Evolutionary conservation across 768 basidiomycete genomes (phyloP).

Genomic region (Termitomyces sp.): DNA sequence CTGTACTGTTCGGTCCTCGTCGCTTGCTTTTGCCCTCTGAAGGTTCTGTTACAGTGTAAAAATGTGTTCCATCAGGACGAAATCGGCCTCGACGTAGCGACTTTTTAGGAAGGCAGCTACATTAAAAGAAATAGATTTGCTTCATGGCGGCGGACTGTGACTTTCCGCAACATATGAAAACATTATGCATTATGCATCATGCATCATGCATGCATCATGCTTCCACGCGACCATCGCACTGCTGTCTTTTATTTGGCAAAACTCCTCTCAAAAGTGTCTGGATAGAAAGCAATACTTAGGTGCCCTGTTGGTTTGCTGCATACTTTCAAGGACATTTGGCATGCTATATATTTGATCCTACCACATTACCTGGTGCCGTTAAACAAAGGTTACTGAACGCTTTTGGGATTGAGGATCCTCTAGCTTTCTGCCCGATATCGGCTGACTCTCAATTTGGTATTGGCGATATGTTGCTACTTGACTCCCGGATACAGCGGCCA

Average conservation of each 20-base stretch:
- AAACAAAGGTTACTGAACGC: neutral
- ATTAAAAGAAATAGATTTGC: neutral
- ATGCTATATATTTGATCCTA: neutral
- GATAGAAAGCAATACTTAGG: neutral
- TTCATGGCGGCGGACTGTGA: neutral
- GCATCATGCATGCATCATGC: neutral
- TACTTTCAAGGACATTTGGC: neutral
- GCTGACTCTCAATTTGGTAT: neutral
- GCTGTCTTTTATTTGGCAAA: neutral
- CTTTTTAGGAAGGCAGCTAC: neutral
- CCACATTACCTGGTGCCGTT: neutral
- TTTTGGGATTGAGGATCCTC: neutral
- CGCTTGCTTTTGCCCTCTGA: neutral
- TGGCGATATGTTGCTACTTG: neutral
- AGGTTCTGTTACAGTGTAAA: neutral
- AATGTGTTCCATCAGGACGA: neutral
- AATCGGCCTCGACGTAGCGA: neutral
- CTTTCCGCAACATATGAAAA: neutral
- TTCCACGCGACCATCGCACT: neutral
- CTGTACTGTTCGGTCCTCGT: neutral
- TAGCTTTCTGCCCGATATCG: neutral
- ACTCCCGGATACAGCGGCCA: neutral
- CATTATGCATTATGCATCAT: neutral
- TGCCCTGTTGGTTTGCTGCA: neutral
- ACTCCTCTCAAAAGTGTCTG: neutral